These are phyloP conservation scores for Viridothelium virens DNA, from an alignment of 495 filamentous ascomycete genomes.

Conservation along the genomic window DNA sequence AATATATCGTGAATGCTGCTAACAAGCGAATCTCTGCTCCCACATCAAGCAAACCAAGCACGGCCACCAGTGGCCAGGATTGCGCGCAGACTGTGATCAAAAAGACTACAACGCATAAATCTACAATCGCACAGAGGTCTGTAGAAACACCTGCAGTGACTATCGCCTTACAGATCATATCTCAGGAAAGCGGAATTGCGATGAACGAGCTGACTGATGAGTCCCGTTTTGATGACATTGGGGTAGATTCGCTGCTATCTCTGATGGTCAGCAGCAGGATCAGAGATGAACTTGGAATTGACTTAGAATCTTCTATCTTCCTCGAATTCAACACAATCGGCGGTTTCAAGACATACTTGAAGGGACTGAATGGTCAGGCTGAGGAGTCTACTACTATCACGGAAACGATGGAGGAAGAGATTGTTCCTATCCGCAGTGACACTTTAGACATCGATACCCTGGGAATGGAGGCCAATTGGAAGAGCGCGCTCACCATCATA, in stretches of 20 bases:
- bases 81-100: conserved; percentile 2
- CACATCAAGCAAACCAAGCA: conserved; percentile 8
- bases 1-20: conserved; percentile 18
- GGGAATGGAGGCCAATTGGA: conserved; percentile 12
- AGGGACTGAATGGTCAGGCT: background rate
- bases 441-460: background rate
- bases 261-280: conserved; percentile 40
- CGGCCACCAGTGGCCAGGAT: background rate
- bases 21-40: conserved; percentile 10
- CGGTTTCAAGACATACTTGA: conserved; percentile 16
- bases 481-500: conserved; percentile 34
- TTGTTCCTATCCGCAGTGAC: background rate
- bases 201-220: conserved; percentile 36
- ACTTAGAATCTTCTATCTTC: conserved; percentile 20
- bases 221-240: conserved; percentile 33
- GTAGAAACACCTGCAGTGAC: conserved; percentile 11
- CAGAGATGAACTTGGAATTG: conserved; percentile 42
- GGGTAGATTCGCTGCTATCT: conserved; percentile 47
- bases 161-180: conserved; percentile 38
- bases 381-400: background rate
- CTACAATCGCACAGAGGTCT: background rate
- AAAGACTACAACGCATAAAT: conserved; percentile 8
- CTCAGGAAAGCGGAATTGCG: conserved; percentile 41
- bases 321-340: conserved; percentile 45
- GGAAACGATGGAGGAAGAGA: background rate